Conservation (phyloP, 352 stramenopile species). For the Saprolegnia diclina region DNA sequence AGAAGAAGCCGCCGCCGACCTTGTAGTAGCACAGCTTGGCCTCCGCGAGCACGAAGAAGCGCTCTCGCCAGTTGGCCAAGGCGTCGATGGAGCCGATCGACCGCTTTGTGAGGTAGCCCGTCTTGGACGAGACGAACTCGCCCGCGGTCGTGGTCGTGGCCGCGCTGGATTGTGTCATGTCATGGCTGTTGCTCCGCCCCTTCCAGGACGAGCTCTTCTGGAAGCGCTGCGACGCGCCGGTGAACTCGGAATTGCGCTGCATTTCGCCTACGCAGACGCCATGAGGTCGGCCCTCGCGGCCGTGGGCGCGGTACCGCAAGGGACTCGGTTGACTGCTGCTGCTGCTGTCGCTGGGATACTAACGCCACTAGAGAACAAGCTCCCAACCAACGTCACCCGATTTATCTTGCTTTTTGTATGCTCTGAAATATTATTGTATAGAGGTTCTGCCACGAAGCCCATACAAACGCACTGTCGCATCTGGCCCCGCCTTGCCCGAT, state of each 20-base stretch:
- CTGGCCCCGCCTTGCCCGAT: background rate
- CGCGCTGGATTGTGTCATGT: slow-evolving; percentile 5
- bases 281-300: background rate
- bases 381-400: background rate
- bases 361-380: slow-evolving; percentile 12
- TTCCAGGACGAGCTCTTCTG: slow-evolving; percentile 27
- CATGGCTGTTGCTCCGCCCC: slow-evolving; percentile 23
- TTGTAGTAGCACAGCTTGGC: slow-evolving; percentile 85
- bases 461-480: background rate
- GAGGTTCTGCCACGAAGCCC: background rate
- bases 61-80: slow-evolving; percentile 85
- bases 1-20: slow-evolving; percentile 79
- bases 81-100: slow-evolving; percentile 85
- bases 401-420: background rate
- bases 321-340: background rate
- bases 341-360: slow-evolving; percentile 11
- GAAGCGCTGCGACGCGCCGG: background rate
- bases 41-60: slow-evolving; percentile 81
- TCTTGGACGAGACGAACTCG: slow-evolving; percentile 78
- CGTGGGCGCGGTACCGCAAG: background rate
- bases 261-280: slow-evolving; percentile 1
- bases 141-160: background rate
- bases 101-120: slow-evolving; percentile 77
- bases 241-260: slow-evolving; percentile 26
- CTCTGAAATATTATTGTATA: background rate